Conservation (phyloP, 495 filamentous ascomycete species). For the Bacidia rubella region DNA sequence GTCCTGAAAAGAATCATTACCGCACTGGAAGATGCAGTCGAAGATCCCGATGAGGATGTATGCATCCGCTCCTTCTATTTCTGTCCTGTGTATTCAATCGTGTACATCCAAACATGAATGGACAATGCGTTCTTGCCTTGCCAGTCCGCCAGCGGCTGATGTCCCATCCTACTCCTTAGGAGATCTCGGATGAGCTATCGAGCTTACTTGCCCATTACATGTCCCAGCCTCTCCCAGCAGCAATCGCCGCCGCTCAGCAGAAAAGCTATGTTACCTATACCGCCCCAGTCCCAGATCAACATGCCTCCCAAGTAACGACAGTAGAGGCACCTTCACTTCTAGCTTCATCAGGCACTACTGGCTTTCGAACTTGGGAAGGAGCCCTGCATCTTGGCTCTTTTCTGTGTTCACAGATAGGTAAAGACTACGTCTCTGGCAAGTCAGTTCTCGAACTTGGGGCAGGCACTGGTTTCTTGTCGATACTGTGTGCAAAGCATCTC, state of each 20-base stretch:
- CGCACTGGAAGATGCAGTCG: conserved; percentile 52
- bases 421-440: conserved; percentile 36
- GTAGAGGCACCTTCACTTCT: conserved; percentile 65
- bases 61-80: conserved; percentile 20
- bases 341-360: conserved; percentile 65
- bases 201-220: conserved; percentile 45
- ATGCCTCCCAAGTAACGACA: conserved; percentile 32
- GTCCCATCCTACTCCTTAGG: conserved; percentile 35
- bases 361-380: conserved; percentile 87
- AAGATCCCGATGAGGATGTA: conserved; percentile 77
- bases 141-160: conserved; percentile 6
- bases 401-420: conserved; percentile 36
- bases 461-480: conserved; percentile 74
- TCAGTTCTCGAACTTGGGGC: conserved; percentile 75
- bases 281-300: conserved; percentile 24
- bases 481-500: conserved; percentile 67
- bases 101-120: no score
- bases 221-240: conserved; percentile 41
- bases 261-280: conserved; percentile 65
- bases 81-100: no score
- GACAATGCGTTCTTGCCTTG: background rate
- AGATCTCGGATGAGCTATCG: conserved; percentile 63
- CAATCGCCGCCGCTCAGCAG: conserved; percentile 53
- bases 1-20: conserved; percentile 56
- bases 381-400: conserved; percentile 72